Percentiles rank a stretch among this genome's conserved stretches.
These are phyloP conservation scores for Aspergillus bertholletiae DNA, from an alignment of 495 filamentous ascomycete species.

Conservation along the genomic window DNA sequence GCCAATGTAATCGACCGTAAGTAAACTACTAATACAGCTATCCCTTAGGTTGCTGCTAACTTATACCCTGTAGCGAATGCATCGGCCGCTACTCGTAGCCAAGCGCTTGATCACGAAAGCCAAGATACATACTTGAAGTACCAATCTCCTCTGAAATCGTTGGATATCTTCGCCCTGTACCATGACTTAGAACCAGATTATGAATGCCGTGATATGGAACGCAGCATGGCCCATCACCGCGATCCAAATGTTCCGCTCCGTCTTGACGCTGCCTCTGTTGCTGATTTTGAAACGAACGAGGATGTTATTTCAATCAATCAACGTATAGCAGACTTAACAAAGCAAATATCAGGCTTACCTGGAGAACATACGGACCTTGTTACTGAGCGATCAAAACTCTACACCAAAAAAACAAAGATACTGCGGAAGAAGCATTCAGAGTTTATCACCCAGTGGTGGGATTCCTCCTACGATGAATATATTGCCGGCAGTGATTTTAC, in stretches of 20 bases:
- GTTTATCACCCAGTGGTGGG: conserved; percentile 18
- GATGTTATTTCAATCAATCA: conserved; percentile 15
- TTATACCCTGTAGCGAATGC: conserved; percentile 14
- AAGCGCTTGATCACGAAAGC: conserved; percentile 20
- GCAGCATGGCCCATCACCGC: conserved; percentile 22
- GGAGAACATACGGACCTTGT: neutral
- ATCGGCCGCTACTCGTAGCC: conserved; percentile 17
- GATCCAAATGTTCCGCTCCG: conserved; percentile 16
- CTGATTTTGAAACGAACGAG: conserved; percentile 10
- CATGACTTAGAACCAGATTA: conserved; percentile 21
- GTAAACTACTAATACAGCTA: neutral
- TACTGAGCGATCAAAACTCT: conserved; percentile 12
- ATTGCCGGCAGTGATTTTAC: conserved; percentile 12
- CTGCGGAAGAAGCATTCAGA: conserved; percentile 6
- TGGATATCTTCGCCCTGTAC: conserved; percentile 19
- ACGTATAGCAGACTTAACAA: conserved; percentile 12
- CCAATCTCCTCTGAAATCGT: conserved; percentile 13
- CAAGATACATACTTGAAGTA: conserved; percentile 24
- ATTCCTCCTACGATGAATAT: conserved; percentile 17
- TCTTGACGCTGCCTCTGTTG: conserved; percentile 12
- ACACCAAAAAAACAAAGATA: conserved; percentile 17
- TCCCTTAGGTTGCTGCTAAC: conserved; percentile 1
- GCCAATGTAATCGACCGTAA: conserved; percentile 13
- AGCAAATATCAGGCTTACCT: conserved; percentile 7
- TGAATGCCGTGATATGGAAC: conserved; percentile 20